Percentiles rank a stretch among this genome's conserved stretches.
Evolutionary conservation across 139 green algal species (phyloP).

Genomic region (Coelastrella sp.): DNA sequence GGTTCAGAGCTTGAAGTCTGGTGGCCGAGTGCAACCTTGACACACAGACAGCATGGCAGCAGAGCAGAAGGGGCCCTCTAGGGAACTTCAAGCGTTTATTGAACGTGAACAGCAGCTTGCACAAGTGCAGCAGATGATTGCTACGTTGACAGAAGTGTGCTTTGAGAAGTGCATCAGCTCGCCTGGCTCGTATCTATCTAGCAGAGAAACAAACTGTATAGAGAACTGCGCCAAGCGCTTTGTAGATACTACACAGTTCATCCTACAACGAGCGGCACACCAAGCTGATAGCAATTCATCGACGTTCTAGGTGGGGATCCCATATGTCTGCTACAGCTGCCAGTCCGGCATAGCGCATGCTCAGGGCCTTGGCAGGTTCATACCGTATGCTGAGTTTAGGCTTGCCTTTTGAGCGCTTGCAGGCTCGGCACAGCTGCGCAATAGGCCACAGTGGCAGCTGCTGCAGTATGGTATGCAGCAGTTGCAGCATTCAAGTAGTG

Average conservation of each 20-base stretch:
- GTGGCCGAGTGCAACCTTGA: no score
- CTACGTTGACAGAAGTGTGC: conserved; percentile 68
- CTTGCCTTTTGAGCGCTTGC: no score
- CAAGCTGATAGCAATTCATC: conserved; percentile 51
- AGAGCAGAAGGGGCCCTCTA: conserved; percentile 33
- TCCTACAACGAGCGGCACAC: conserved; percentile 70
- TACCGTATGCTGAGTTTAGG: no score
- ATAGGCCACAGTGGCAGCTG: no score
- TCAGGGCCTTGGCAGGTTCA: no score
- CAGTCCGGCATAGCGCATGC: no score
- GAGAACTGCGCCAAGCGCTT: conserved; percentile 83
- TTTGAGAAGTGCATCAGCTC: conserved; percentile 78
- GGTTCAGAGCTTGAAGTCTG: no score
- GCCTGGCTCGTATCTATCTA: conserved; percentile 66
- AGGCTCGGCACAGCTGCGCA: no score
- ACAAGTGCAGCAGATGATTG: conserved; percentile 72
- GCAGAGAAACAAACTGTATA: conserved; percentile 72
- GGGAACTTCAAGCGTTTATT: conserved; percentile 64
- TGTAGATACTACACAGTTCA: conserved; percentile 79
- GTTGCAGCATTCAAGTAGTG: no score
- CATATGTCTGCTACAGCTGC: not conserved
- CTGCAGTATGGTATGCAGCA: no score
- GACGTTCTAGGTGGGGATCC: conserved; percentile 7
- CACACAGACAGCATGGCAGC: no score
- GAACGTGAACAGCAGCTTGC: conserved; percentile 65